Evolutionary conservation across 1,139 yeast genomes (phyloP), one percentile per base, ranked within the genome.

Genomic region (Debaryomyces robertsiae): DNA sequence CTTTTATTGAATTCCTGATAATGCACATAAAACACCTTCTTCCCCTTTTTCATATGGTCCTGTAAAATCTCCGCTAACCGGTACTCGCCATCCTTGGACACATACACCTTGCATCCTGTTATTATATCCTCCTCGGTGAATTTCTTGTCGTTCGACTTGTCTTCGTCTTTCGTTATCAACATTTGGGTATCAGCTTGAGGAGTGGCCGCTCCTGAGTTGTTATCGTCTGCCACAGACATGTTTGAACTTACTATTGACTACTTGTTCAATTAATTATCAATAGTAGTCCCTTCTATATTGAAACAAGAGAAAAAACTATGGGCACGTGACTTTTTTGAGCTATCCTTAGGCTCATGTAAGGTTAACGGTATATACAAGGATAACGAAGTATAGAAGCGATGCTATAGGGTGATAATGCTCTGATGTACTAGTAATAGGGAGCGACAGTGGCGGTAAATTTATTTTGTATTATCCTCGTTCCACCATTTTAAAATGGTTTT

Each of bases 1-100:
- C 78, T 58, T 50, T 93, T 93, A 67, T 93, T 93, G 69, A 84
- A 93, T 53, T 91, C 96, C 44, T 82, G 89, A 63, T 90, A 93
- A 63, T 93, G 99, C 19, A 93, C 97, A 61, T 94, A 93, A 61
- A 84, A 91, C 47, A 80, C 88, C 28, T 82, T 79, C 44, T 84
- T 79, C 5, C 93, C 90, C 59, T 89, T 85, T 54, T 88, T 80
- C 37, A 77, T 63, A 50, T 87, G 91, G 39, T 81, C 77, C 28
- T 93, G 91, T 38, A 94, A 69, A 31, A 93, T 80, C 58, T 93
- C 98, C 1, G 98, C 97, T 32, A 82, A 61, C 44, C 97, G 72
- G 46, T 74, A 76, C 47, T 84, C 90, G 19, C 82, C 89, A 55
- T 90, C 96, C 57, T 93, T 90, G 44, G 73, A 73, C 2, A 86